A percentile compares a stretch with the other conserved stretches of the same genome.
phyloP scores from a whole-genome alignment of 108 stramenopile species.

The Cylindrotheca closterium region DNA sequence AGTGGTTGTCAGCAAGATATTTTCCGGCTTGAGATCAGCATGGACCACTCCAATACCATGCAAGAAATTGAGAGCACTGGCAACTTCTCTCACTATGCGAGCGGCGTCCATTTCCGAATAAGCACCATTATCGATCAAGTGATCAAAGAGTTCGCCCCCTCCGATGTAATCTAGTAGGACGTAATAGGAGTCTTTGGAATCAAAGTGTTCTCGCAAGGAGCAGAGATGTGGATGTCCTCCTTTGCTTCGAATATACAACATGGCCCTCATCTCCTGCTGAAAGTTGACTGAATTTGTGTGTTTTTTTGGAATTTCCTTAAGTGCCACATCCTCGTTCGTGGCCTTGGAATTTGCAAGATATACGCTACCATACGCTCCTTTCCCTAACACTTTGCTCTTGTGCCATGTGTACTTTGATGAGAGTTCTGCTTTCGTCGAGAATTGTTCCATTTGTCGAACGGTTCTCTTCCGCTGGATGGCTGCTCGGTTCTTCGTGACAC shows the following conservation, averaged over 20 bases:
- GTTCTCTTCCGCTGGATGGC: neutral
- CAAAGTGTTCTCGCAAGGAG: slow-evolving; percentile 69
- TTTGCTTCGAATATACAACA: slow-evolving; percentile 53
- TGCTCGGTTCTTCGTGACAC: neutral
- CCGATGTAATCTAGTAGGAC: slow-evolving; percentile 76
- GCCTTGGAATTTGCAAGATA: slow-evolving; percentile 50
- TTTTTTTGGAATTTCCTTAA: slow-evolving; percentile 73
- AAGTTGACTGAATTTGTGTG: slow-evolving; percentile 57
- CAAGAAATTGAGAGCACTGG: slow-evolving; percentile 64
- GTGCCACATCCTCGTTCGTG: slow-evolving; percentile 54
- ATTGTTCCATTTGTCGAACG: slow-evolving; percentile 5
- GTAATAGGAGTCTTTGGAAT: slow-evolving; percentile 62
- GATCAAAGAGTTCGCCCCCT: slow-evolving; percentile 89
- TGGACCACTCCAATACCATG: slow-evolving; percentile 82
- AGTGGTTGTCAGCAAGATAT: slow-evolving; percentile 72
- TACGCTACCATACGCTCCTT: slow-evolving; percentile 66
- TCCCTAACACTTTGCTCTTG: slow-evolving; percentile 32
- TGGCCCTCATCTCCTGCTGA: slow-evolving; percentile 72
- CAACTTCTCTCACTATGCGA: slow-evolving; percentile 69
- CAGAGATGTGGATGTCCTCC: slow-evolving; percentile 86
- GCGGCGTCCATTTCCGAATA: slow-evolving; percentile 84
- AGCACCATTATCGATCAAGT: slow-evolving; percentile 77
- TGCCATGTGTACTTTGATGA: slow-evolving; percentile 29
- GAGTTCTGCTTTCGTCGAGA: slow-evolving; percentile 10
- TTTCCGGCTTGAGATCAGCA: slow-evolving; percentile 86